Percentiles rank a stretch among this genome's conserved stretches.
Conservation (phyloP, 441 rosid genomes). For the Hura crepitans region DNA sequence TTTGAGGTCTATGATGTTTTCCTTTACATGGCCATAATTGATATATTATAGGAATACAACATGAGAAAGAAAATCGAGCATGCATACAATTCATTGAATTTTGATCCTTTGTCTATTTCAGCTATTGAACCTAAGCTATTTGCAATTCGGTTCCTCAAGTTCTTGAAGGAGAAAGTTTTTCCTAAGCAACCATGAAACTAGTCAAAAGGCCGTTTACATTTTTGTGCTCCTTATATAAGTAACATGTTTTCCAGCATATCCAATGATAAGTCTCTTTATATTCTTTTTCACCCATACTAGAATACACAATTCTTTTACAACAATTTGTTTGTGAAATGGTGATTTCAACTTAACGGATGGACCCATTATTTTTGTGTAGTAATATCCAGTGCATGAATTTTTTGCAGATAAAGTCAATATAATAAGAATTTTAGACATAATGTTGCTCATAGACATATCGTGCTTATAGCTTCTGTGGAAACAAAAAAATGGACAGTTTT, state of each 20-base stretch:
- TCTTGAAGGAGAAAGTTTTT: constrained; percentile 65
- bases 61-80: constrained; percentile 87
- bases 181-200: constrained; percentile 38
- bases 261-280: neutral
- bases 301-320: constrained; percentile 8
- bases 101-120: constrained; percentile 79
- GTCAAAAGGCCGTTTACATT: neutral
- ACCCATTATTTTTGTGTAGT: constrained; percentile 8
- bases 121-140: constrained; percentile 78
- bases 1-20: constrained; percentile 77
- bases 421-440: no score
- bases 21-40: constrained; percentile 85
- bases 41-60: constrained; percentile 89
- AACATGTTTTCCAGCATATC: neutral
- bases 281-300: neutral
- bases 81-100: constrained; percentile 87
- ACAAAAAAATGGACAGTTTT: no score
- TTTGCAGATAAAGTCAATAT: neutral
- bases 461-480: no score
- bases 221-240: constrained; percentile 7
- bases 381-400: neutral
- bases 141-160: constrained; percentile 62
- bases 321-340: constrained; percentile 5
- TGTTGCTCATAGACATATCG: no score
- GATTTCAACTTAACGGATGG: neutral